Conservation (phyloP, 1,139 yeast genomes). For the Meyerozyma sp. region DNA sequence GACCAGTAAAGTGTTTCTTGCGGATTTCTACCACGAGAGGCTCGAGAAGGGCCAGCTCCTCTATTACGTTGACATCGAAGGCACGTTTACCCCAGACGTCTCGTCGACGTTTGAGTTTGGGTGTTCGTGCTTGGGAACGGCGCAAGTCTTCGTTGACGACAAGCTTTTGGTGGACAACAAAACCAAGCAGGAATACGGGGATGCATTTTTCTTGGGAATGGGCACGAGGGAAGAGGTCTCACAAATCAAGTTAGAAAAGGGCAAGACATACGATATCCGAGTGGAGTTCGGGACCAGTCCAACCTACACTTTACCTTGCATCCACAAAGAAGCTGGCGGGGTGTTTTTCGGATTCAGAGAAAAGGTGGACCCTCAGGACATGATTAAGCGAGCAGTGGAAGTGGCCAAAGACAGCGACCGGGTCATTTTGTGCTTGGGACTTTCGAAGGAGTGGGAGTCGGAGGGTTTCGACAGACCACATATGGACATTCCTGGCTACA, state of each 20-base stretch:
- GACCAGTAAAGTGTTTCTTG: slow-evolving; percentile 36
- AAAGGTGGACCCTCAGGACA: slow-evolving; percentile 19
- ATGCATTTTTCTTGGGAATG: slow-evolving; percentile 37
- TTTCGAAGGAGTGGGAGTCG: slow-evolving; percentile 44
- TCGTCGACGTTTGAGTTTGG: slow-evolving; percentile 50
- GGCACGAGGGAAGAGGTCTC: slow-evolving; percentile 48
- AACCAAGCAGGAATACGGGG: slow-evolving; percentile 45
- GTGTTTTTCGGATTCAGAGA: slow-evolving; percentile 26
- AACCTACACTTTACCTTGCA: slow-evolving; percentile 28
- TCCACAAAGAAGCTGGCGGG: slow-evolving; percentile 25
- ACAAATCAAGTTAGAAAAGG: slow-evolving; percentile 31
- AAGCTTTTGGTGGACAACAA: slow-evolving; percentile 52
- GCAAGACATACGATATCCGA: slow-evolving; percentile 35
- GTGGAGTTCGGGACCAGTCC: slow-evolving; percentile 50
- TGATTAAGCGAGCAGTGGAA: slow-evolving; percentile 33
- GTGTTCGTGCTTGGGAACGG: slow-evolving; percentile 47
- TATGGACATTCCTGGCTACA: slow-evolving; percentile 41
- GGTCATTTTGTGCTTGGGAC: slow-evolving; percentile 40
- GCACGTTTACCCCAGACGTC: slow-evolving; percentile 40
- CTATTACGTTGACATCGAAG: slow-evolving; percentile 37
- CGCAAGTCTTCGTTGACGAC: slow-evolving; percentile 46
- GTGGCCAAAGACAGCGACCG: slow-evolving; percentile 40
- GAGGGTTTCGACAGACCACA: slow-evolving; percentile 43
- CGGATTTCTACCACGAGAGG: slow-evolving; percentile 39
- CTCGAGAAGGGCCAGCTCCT: slow-evolving; percentile 21